Percentiles rank a stretch among this genome's conserved stretches.
Evolutionary conservation across 768 basidiomycete genomes (phyloP).

Genomic region (Saitozyma sp.): DNA sequence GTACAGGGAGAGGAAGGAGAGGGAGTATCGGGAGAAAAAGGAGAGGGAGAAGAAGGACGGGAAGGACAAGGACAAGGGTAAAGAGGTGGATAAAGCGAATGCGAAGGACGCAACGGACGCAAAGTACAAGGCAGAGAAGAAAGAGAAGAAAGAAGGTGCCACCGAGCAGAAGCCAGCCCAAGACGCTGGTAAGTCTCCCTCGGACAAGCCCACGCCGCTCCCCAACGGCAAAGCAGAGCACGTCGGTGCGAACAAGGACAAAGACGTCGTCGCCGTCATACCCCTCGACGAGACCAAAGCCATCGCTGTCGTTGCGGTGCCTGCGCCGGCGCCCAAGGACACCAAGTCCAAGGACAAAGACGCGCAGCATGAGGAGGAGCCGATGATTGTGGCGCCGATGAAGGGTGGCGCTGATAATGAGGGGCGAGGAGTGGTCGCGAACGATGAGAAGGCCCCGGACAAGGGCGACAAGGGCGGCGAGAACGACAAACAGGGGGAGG

Average conservation of each 20-base stretch:
- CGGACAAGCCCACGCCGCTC: conserved; percentile 1
- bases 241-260: conserved; percentile 13
- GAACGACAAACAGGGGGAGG: too few relatives aligned
- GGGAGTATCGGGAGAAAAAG: conserved; percentile 26
- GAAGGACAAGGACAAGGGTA: conserved; percentile 12
- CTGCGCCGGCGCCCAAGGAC: conserved; percentile 13
- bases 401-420: neutral
- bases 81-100: conserved; percentile 5
- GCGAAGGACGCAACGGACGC: conserved; percentile 9
- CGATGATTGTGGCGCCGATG: conserved; percentile 8
- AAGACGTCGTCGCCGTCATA: conserved; percentile 2
- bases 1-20: conserved; percentile 37
- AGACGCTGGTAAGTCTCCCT: neutral
- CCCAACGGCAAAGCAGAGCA: conserved; percentile 26
- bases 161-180: neutral
- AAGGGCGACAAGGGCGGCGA: conserved; percentile 6
- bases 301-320: conserved; percentile 13
- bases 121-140: conserved; percentile 1
- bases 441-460: conserved; percentile 1
- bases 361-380: conserved; percentile 26
- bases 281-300: neutral
- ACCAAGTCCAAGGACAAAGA: conserved; percentile 8
- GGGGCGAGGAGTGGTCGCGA: neutral
- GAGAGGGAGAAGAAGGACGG: conserved; percentile 14
- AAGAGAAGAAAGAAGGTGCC: neutral